Conservation (phyloP, 257 asterid species). For the Ehretia macrophylla region DNA sequence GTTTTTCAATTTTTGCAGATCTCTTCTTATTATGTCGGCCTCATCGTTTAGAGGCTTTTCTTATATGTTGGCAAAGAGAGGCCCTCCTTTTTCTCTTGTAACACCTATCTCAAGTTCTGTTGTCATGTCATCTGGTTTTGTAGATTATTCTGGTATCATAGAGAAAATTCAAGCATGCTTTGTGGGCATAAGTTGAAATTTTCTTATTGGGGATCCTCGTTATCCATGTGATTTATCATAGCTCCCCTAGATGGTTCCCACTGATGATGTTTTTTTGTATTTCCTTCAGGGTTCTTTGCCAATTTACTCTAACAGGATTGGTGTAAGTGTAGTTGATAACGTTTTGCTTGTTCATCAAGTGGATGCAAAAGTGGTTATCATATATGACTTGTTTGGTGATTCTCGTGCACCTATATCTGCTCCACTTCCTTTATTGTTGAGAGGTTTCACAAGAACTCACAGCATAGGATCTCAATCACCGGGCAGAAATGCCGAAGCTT, state of each 20-base stretch:
- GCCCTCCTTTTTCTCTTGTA: no score
- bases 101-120: not conserved
- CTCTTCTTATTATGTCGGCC: no score
- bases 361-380: slow-evolving; percentile 89
- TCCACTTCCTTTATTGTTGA: slow-evolving; percentile 85
- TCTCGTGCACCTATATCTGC: slow-evolving; percentile 83
- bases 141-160: not conserved
- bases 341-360: slow-evolving; percentile 90
- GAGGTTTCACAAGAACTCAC: slow-evolving; percentile 58
- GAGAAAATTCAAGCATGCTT: not conserved
- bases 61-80: no score
- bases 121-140: not conserved
- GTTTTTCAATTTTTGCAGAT: no score
- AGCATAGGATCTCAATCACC: slow-evolving; percentile 41
- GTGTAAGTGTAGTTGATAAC: slow-evolving; percentile 78
- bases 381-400: slow-evolving; percentile 75
- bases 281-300: slow-evolving; percentile 91
- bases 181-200: not conserved
- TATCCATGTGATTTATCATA: not conserved
- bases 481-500: slow-evolving; percentile 32
- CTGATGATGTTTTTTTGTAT: slow-evolving; percentile 15
- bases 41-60: no score
- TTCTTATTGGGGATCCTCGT: not conserved
- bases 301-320: slow-evolving; percentile 67
- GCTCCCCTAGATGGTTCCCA: slow-evolving; percentile 1